Conservation (phyloP, 306 rosid species). For the Crotalaria pallida region DNA sequence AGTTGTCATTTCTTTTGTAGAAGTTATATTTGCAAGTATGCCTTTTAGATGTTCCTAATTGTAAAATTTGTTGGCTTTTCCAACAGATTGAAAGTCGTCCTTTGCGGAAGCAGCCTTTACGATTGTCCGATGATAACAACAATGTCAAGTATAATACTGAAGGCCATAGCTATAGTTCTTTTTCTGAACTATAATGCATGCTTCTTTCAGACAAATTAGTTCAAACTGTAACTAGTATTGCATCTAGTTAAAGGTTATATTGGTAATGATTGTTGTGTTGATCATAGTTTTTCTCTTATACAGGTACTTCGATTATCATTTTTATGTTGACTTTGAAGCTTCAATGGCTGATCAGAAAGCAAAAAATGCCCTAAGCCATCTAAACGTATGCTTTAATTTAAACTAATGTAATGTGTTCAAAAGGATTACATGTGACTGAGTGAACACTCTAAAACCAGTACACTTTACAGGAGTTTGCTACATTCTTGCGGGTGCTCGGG, state of each 20-base stretch:
- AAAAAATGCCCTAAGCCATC: conserved; percentile 82
- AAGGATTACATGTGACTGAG: conserved; percentile 20
- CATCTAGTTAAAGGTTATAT: not conserved
- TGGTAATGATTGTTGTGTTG: conserved; percentile 15
- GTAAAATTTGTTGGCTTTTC: conserved; percentile 26
- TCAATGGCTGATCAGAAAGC: conserved; percentile 94
- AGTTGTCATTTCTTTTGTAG: not conserved
- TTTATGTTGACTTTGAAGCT: conserved; percentile 93
- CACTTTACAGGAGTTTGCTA: conserved; percentile 74
- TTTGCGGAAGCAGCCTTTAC: conserved; percentile 66
- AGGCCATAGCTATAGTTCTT: conserved; percentile 13
- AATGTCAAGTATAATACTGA: conserved; percentile 55
- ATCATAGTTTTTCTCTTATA: conserved; percentile 20
- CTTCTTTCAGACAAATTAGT: conserved; percentile 1
- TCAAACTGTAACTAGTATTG: not conserved
- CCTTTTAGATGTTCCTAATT: conserved; percentile 6
- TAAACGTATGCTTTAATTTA: conserved; percentile 46
- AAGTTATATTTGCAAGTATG: conserved; percentile 14
- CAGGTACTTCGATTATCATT: conserved; percentile 88
- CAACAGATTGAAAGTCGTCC: conserved; percentile 96
- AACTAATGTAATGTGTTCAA: not conserved
- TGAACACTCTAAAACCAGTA: conserved; percentile 11
- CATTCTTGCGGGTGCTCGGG: conserved; percentile 93
- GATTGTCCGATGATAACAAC: conserved; percentile 57
- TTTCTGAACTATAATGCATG: not conserved